Conservation (phyloP, 2,329 filamentous ascomycete species). For the Aspergillus phoenicis region DNA sequence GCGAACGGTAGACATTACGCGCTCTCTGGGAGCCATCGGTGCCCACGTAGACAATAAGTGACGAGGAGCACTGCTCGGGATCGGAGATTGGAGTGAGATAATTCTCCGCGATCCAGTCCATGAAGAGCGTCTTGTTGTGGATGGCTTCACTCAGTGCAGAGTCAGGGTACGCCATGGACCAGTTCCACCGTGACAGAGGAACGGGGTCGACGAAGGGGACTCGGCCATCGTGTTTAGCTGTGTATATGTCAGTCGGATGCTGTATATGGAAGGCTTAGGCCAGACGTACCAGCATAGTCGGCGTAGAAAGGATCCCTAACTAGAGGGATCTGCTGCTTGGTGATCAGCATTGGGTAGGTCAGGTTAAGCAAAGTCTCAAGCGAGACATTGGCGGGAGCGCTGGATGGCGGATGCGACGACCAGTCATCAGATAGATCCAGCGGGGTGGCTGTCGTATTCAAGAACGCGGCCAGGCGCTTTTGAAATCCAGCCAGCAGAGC, state of each 20-base stretch:
- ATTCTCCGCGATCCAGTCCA: constrained; percentile 40
- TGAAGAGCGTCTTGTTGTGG: constrained; percentile 54
- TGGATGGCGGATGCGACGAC: constrained; percentile 31
- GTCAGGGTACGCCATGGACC: constrained; percentile 45
- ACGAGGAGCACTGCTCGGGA: constrained; percentile 6
- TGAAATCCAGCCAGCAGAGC: constrained; percentile 47
- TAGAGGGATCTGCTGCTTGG: constrained; percentile 48
- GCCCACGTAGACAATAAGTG: constrained; percentile 53
- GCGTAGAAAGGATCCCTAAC: constrained; percentile 54
- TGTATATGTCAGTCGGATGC: background rate
- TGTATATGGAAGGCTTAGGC: background rate
- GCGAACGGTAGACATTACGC: constrained; percentile 47
- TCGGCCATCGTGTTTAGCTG: constrained; percentile 45
- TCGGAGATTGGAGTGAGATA: constrained; percentile 22
- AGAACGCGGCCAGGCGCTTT: constrained; percentile 46
- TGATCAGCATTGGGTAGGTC: constrained; percentile 27
- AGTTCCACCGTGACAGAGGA: constrained; percentile 53
- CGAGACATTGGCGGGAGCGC: constrained; percentile 30
- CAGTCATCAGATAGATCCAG: constrained; percentile 22
- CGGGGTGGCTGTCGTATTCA: constrained; percentile 26
- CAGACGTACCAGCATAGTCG: constrained; percentile 47
- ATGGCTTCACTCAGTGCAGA: constrained; percentile 48
- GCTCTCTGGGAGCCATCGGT: constrained; percentile 45
- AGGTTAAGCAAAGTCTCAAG: constrained; percentile 31
- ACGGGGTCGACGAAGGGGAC: constrained; percentile 54